Evolutionary conservation across 306 rosid species (phyloP), one percentile per base, ranked within the genome.

Genomic region (Fagus crenata): DNA sequence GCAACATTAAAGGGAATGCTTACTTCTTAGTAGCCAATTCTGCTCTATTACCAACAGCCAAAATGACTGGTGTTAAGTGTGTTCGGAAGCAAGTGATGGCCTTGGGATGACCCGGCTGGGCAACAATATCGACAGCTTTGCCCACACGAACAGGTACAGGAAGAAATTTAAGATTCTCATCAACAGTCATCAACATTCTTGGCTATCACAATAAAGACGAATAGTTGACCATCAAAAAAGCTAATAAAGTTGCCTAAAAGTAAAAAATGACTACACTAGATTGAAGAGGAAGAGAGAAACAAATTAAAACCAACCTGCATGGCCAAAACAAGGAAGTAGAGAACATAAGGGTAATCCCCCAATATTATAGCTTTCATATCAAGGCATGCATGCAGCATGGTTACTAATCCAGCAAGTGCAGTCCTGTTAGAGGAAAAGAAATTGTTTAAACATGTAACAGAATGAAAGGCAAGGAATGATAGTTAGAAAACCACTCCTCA

Each of bases 41-140:
- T 49, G 99, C 99, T 69, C 97, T 86, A 71, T 95, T 97, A 70
- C 99, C 99, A 46, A 93, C 99, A 75, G 99, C 97, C 49, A 95
- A 89, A 71, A 95, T 97, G 77, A 95, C 99, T 0, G 99, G 99
- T 5, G 99, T 92, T 6, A 97, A 90, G 80, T 92, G 99, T 69
- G 97, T 95, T 83, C 92, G 97, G 79, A 92, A 95, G 15, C 99
- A 97, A 2, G 97, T 95, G 56, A 95, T 95, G 12, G 99, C 89
- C 81, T 92, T 95, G 1, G 97, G 97, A 53, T 97, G 97, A 83
- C 99, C 97, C 1, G 99, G 97, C 82, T 92, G 97, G 40, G 97
- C 99, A 31, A 95, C 99, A 37, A 92, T 97, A 73, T 95, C 99
- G 22, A 92, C 97, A 1, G 99, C 99, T 84, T 92, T 97, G 2